Base-by-base conservation (phyloP, 495 filamentous ascomycete species). In the Chaetomium fimeti region DNA sequence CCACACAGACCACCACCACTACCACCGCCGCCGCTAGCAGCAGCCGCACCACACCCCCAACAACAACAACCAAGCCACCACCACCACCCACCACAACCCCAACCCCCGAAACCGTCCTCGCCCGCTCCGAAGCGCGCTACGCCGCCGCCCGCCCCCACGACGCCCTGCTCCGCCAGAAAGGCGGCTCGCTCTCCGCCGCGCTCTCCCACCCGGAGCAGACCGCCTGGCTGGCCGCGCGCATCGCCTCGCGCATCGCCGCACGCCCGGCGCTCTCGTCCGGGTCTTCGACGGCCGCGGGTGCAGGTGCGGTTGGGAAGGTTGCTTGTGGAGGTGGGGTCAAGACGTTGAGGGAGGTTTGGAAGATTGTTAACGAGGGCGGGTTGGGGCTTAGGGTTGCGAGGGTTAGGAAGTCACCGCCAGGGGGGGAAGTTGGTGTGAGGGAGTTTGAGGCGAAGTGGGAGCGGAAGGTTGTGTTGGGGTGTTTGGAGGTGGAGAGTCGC, bases 331-430 rank as follows among this genome's bases (percentile, higher is more conserved):
- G 61, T 15, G 45, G 76, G 69, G 1, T 71, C 71, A 62, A 81
- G 79, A 69, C 74, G 48, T 75, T 80, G 61, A 78, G 75, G 61
- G 83, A 85, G 59, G 74, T 81, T 55, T 83, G 81, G 81, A 77
- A 76, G 60, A 62, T 68, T 7, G 67, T 82, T 3, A 78, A 78
- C 72, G 76, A 83, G 55, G 69, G 75, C 16, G 78, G 72, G 64
- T 67, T 84, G 27, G 4, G 61, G 74, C 53, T 79, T 71, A 25
- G 72, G 22, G 32, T 5, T 16, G 28, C 45, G 0, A 42, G 12
- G 11, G 18, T 18, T 8, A 40, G 29, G 42, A 27, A 24, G 15
- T 3, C 5, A 38, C 5, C 16, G 47, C 15, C 25, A n/a, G 36
- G 16, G 7, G 27, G 16, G 13, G 13, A 42, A 0, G 2, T 28